Evolutionary conservation across 495 filamentous ascomycete species (phyloP), one percentile per base, ranked within the genome.

Genomic region (Aspergillus diversus): DNA sequence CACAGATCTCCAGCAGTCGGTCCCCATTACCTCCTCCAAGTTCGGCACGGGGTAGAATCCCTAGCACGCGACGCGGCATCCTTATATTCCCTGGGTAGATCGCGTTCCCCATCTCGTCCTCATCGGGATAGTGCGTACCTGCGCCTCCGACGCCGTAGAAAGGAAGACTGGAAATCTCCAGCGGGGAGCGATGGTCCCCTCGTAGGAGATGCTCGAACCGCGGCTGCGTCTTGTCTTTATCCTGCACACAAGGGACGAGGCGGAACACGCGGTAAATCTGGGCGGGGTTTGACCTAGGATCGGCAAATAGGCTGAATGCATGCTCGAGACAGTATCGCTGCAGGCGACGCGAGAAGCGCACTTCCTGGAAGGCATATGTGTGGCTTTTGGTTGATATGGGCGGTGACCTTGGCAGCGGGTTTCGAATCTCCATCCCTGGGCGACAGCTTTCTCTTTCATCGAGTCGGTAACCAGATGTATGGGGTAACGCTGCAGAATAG

Each of bases 131-230:
- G 63, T 89, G 87, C 1, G 85, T 88, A 0, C 89, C 90, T 3
- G 89, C 85, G 4, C 89, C 89, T 13, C 90, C 89, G 49, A 92
- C 76, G 53, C 86, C 75, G 39, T 87, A 80, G 42, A 88, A 90
- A 0, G 90, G 89, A 11, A 84, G 77, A 11, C 81, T 71, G 73
- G 76, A 84, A 50, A 81, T 69, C 57, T 87, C 81, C 5, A 95
- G 78, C 2, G 63, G 34, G 17, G 64, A 61, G 2, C 63, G 63
- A 6, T 64, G 65, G n/a, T 69, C 73, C 6, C 66, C 61, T 21
- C 62, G 66, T 12, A 77, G 48, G 0, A 81, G 65, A 3, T 72
- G 64, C 35, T 68, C 68, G 42, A 89, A 76, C 0, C 71, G 71
- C 1, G 75, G 69, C 17, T 77, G 64, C 27, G 89, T 83, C 32